Percentiles rank a stretch among this genome's conserved stretches.
Conservation (phyloP, 139 green algal species). For the Chlamydomonas urium region DNA sequence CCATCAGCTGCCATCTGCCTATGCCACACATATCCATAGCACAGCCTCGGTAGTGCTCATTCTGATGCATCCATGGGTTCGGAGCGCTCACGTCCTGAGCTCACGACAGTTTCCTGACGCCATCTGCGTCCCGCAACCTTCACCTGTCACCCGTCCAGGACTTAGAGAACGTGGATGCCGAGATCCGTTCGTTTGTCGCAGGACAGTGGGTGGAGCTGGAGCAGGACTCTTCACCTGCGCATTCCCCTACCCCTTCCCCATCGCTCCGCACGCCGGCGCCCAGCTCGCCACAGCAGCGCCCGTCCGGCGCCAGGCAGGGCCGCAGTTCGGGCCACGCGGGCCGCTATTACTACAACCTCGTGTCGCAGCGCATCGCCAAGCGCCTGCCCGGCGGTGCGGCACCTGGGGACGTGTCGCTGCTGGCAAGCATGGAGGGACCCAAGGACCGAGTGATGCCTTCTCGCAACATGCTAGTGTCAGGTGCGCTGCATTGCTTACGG, state of each 20-base stretch:
- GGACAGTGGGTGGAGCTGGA: constrained; percentile 13
- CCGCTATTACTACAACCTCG: constrained; percentile 8
- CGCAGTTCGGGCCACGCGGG: no score
- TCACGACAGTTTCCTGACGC: no score
- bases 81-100: no score
- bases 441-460: constrained; percentile 10
- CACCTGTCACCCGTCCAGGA: neutral
- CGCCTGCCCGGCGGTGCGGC: neutral
- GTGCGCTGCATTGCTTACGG: no score
- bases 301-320: no score
- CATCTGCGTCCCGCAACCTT: no score
- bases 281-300: neutral
- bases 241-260: neutral
- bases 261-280: neutral
- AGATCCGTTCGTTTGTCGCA: constrained; percentile 4
- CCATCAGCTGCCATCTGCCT: no score
- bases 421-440: neutral
- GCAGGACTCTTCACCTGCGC: neutral
- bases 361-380: neutral
- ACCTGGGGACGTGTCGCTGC: neutral
- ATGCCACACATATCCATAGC: no score
- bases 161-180: neutral
- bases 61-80: no score
- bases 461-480: neutral
- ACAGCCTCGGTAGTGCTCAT: no score